These are phyloP conservation scores for Setomelanomma holmii DNA, from an alignment of 2,329 filamentous ascomycete genomes.

Conservation along the genomic window DNA sequence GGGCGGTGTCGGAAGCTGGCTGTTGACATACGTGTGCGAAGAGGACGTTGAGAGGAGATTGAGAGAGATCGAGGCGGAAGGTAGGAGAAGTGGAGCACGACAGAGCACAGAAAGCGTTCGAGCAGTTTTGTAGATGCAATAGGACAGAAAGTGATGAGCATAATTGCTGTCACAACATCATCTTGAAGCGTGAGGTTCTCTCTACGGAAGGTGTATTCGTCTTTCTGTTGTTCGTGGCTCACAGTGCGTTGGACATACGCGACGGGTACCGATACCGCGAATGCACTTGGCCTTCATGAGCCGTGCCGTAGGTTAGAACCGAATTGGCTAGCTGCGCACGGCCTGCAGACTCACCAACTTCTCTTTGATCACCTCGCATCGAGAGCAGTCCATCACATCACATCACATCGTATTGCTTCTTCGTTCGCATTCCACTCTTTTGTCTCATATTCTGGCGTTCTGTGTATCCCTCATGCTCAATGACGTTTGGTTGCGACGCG, in stretches of 20 bases:
- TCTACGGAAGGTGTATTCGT: no score
- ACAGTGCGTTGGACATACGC: no score
- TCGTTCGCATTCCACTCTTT: not conserved
- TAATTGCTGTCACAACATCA: not conserved
- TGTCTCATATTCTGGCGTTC: not conserved
- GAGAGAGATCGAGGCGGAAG: conserved; percentile 27
- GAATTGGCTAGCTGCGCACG: no score
- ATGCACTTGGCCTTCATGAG: no score
- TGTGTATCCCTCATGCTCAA: not conserved
- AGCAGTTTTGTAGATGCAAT: conserved; percentile 23
- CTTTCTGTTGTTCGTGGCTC: no score
- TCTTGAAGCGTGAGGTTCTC: no score
- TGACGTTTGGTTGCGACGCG: not conserved
- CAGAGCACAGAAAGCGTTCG: conserved; percentile 17
- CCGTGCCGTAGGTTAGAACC: no score
- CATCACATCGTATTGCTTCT: not conserved
- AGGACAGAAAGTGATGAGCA: not conserved
- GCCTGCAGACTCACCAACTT: no score
- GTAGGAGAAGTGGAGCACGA: not conserved
- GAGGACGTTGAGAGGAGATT: conserved; percentile 41
- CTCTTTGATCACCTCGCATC: not conserved
- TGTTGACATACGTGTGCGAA: conserved; percentile 46
- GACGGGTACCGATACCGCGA: no score
- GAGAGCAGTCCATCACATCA: not conserved
- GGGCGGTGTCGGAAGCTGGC: conserved; percentile 44